Evolutionary conservation across 768 basidiomycete species (phyloP), one percentile per base, ranked within the genome.

Genomic region (Tulasnella calospora): DNA sequence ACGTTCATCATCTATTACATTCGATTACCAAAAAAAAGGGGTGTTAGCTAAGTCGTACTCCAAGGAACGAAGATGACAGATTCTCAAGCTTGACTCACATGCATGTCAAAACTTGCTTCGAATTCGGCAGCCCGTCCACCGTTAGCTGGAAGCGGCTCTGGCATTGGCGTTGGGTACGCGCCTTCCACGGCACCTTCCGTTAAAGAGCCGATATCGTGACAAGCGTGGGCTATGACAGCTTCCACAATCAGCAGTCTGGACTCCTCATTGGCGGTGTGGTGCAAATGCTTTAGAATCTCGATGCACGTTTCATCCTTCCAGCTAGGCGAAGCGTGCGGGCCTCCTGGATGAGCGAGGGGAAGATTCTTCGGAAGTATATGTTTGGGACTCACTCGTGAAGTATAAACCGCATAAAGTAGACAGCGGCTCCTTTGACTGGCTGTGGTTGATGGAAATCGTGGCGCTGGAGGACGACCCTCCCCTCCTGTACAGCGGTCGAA

Each of bases 361-460:
- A 71, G n/a, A n/a, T n/a, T n/a, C 19, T 5, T 8, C 6, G 9
- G 70, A 30, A 41, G 23, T n/a, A n/a, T 5, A 21, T 4, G 15
- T 7, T n/a, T 36, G 38, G 15, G 15, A 38, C 72, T 7, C 23
- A 36, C 72, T 73, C 72, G 72, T 73, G 72, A 76, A 81, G 44
- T 35, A 76, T 51, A 33, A 35, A 17, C 23, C 79, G 69, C 0
- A 80, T 17, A 46, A 80, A 70, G 69, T 81, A 81, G 7, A 79
- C 79, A 4, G 71, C 71, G 3, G 80, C 80, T 2, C 69, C 77
- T n/a, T 78, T 74, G 57, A 77, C 36, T 0, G 79, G 79, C 47
- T 81, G 79, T 3, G 77, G 71, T 6, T 46, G 38, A 51, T 79
- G 79, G 72, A 79, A 79, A 51, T 81, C 80, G 75, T 79, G 79